Evolutionary conservation across 2,329 filamentous ascomycete genomes (phyloP).

Genomic region (Rhynchosporium graminicola): DNA sequence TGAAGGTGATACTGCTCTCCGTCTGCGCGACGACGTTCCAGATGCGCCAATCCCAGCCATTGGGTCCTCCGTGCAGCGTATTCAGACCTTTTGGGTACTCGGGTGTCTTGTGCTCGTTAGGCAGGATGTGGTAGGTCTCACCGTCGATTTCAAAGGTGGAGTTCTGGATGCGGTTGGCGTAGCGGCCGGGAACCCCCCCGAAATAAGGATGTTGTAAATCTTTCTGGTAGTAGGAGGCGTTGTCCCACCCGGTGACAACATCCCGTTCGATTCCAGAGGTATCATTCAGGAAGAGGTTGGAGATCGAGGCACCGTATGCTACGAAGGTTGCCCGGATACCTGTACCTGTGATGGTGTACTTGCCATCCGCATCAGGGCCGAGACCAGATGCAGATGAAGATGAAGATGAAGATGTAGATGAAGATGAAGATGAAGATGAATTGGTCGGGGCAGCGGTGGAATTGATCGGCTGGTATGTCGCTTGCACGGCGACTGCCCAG

Average conservation of each 20-base stretch:
- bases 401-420: too few relatives aligned
- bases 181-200: slow-evolving; percentile 72
- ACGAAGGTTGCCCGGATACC: slow-evolving; percentile 71
- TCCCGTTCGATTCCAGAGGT: slow-evolving; percentile 68
- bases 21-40: slow-evolving; percentile 73
- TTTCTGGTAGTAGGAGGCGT: slow-evolving; percentile 67
- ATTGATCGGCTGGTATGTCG: slow-evolving; percentile 26
- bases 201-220: slow-evolving; percentile 70
- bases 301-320: slow-evolving; percentile 72
- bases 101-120: slow-evolving; percentile 63
- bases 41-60: slow-evolving; percentile 78
- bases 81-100: slow-evolving; percentile 55
- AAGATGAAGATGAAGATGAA: too few relatives aligned
- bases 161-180: slow-evolving; percentile 81
- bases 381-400: neutral
- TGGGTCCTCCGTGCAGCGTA: slow-evolving; percentile 68
- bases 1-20: slow-evolving; percentile 70
- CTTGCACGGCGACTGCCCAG: slow-evolving; percentile 26
- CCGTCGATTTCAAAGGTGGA: slow-evolving; percentile 70
- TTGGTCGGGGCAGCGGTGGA: too few relatives aligned
- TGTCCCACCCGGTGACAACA: slow-evolving; percentile 74
- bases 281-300: slow-evolving; percentile 71
- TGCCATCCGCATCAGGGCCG: slow-evolving; percentile 58
- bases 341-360: slow-evolving; percentile 70
- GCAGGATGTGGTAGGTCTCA: slow-evolving; percentile 55